Base-by-base conservation (phyloP, 495 filamentous ascomycete genomes). In the Daldinia childiae region DNA sequence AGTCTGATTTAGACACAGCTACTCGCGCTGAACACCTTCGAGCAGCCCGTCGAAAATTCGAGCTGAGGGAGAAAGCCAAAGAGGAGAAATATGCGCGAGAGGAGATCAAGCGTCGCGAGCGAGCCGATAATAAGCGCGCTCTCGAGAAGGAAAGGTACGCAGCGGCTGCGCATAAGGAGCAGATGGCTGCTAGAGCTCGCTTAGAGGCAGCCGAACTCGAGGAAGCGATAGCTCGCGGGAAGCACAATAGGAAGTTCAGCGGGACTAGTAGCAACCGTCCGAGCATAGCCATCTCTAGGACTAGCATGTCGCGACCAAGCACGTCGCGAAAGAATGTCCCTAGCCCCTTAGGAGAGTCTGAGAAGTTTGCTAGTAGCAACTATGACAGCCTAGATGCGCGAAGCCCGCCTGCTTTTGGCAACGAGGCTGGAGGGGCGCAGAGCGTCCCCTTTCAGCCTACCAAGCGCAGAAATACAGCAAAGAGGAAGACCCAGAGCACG, bases 61-160 rank as follows among this genome's bases (percentile, higher is more conserved):
- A 84, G 71, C 80, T 83, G 77, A 84, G 81, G 60, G 85, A 88
- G 73, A 77, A 79, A 6, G 83, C 78, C 62, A 87, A 88, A 79
- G 82, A 86, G 50, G 86, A 88, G 67, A 86, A 85, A 71, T 83
- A 83, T 56, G 86, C 82, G 41, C 84, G 83, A n/a, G 84, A 86
- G 62, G 80, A 86, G 79, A 82, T 87, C 70, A 79, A 78, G 70
- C 84, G 82, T 62, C 81, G 83, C 9, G 82, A 85, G 69, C 80
- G 82, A 30, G 79, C 79, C 27, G 80, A 84, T 57, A 82, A 76
- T 69, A 83, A 84, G 78, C 79, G 81, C 43, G 82, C 82, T 19
- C 75, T 64, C 26, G 79, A 82, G 48, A 73, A 80, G 45, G 82
- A 84, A 68, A 81, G 75, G 66, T 78, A 77, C 17, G 68, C 75